A percentile compares a stretch with the other conserved stretches of the same genome.
These are phyloP conservation scores for Kwoniella botswanensis DNA, from an alignment of 768 basidiomycete genomes.

Conservation along the genomic window DNA sequence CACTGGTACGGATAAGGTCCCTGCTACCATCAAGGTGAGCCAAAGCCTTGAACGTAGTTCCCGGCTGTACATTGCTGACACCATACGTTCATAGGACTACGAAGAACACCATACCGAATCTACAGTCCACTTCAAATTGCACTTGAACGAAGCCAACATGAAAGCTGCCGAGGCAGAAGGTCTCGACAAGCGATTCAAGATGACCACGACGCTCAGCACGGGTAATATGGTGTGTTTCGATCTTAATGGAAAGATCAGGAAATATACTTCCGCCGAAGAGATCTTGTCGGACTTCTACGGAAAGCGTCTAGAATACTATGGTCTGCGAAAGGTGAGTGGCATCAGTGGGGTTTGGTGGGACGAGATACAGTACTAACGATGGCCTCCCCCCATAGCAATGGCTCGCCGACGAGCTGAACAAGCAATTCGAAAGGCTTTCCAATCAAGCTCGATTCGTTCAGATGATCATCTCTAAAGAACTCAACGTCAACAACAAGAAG, in stretches of 20 bases:
- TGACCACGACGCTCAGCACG: conserved; percentile 80
- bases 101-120: conserved; percentile 94
- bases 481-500: conserved; percentile 83
- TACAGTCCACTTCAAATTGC: conserved; percentile 85
- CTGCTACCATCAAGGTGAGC: conserved; percentile 75
- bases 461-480: conserved; percentile 87
- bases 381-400: conserved; percentile 67
- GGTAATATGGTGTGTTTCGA: conserved; percentile 99
- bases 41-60: too few species aligned
- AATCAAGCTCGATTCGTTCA: conserved; percentile 97
- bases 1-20: conserved; percentile 73
- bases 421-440: conserved; percentile 77
- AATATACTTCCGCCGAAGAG: conserved; percentile 85
- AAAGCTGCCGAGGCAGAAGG: conserved; percentile 89
- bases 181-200: conserved; percentile 86
- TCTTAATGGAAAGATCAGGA: conserved; percentile 92
- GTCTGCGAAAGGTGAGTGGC: conserved; percentile 82
- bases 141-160: conserved; percentile 77
- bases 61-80: not conserved
- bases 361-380: too few species aligned
- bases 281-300: conserved; percentile 94
- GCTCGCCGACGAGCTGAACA: conserved; percentile 80
- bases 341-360: not conserved
- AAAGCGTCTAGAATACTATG: conserved; percentile 83
- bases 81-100: conserved; percentile 71